These are phyloP conservation scores for Clavispora carvajalis DNA, from an alignment of 805 yeast genomes.

Conservation along the genomic window DNA sequence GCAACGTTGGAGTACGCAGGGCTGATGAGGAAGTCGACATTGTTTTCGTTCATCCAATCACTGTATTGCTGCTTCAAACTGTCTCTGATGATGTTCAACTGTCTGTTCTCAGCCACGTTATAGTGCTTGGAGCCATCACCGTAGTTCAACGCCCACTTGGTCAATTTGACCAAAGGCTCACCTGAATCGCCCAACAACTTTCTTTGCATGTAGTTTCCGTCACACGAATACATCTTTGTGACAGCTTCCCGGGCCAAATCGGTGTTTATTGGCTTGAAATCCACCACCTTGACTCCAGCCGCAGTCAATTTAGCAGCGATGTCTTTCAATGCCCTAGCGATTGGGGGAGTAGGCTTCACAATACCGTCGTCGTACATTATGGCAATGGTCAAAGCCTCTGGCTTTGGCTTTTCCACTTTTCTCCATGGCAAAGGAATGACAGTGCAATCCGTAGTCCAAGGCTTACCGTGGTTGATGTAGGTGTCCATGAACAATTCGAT, in stretches of 20 bases:
- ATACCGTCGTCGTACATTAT: conserved; percentile 60
- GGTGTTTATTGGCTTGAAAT: conserved; percentile 54
- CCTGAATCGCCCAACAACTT: conserved; percentile 53
- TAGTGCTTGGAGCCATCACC: conserved; percentile 52
- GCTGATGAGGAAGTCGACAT: conserved; percentile 60
- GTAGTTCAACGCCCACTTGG: conserved; percentile 54
- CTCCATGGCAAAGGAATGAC: conserved; percentile 51
- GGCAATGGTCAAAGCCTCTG: conserved; percentile 50
- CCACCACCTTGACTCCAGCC: conserved; percentile 55
- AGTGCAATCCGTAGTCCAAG: conserved; percentile 52
- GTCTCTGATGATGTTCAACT: conserved; percentile 53
- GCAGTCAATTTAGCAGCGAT: conserved; percentile 49
- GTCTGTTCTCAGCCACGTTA: conserved; percentile 49
- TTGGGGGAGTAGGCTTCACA: conserved; percentile 65
- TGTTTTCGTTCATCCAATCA: conserved; percentile 46
- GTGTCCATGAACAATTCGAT: conserved; percentile 62
- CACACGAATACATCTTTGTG: conserved; percentile 52
- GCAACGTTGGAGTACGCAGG: conserved; percentile 70
- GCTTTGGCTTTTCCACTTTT: conserved; percentile 34
- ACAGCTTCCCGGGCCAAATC: conserved; percentile 57
- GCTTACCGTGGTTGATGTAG: conserved; percentile 58
- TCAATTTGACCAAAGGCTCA: conserved; percentile 62
- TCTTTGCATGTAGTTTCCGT: conserved; percentile 60
- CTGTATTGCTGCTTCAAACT: conserved; percentile 52
- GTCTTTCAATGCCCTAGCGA: conserved; percentile 45